Base-by-base conservation (phyloP, 1,284 basidiomycete genomes). In the Agaricales sp. region DNA sequence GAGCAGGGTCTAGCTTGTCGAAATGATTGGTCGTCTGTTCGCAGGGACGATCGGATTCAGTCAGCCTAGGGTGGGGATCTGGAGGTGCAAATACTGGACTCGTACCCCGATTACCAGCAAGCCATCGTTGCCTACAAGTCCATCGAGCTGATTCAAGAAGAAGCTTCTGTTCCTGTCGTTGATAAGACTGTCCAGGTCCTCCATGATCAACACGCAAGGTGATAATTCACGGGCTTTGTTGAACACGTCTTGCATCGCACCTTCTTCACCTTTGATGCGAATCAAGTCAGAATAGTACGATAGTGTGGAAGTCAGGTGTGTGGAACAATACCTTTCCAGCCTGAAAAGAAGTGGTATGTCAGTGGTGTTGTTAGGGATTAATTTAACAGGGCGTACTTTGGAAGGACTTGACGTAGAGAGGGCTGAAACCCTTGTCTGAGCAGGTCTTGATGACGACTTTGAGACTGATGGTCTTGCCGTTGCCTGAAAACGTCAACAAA, bases 101-200 rank as follows among this genome's bases (percentile, higher is more conserved):
- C 13, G n/a, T n/a, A n/a, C 20, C 20, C n/a, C 86, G 54, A 91
- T 81, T 58, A 90, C 68, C 41, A 91, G 72, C 4, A 92, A 55
- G 0, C 88, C 88, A 54, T 90, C 79, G 57, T 91, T 91, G 24
- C 79, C 74, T 57, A 79, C 75, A 22, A 87, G 63, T 1, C 85
- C 86, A 55, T 87, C 84, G 11, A 91, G 67, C 58, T 90, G 82
- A 59, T 91, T 91, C 46, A 92, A 70, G 76, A 92, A 92, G 71
- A 86, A 91, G 0, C 85, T 86, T 20, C 87, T 76, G 58, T 89
- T 90, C 6, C 61, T 45, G 57, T 88, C 77, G 52, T 77, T 85
- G 66, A 92, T 85, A 45, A 89, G 69, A 54, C 80, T 83, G 58
- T 92, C 89, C 4, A 92, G 67, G 60, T 92, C 89, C 62, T 92